phyloP scores from a whole-genome alignment of 768 basidiomycete species.

The Antrodiella citrinella region DNA sequence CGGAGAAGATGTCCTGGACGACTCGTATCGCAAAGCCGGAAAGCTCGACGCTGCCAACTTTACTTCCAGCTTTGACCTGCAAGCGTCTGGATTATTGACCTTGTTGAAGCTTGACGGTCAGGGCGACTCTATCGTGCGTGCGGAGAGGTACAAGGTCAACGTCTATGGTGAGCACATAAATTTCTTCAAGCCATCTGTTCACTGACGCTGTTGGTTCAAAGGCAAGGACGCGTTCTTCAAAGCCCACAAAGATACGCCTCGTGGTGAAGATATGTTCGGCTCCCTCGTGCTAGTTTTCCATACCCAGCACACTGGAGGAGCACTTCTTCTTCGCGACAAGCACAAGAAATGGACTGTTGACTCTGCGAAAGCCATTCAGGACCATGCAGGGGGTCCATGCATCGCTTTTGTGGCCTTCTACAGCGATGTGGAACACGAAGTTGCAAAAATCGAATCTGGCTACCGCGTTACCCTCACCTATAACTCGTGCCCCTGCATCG shows the following conservation, averaged over 20 bases:
- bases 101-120: conserved; percentile 9
- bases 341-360: conserved; percentile 29
- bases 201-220: conserved; percentile 9
- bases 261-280: conserved; percentile 36
- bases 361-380: conserved; percentile 20
- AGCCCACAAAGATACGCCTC: conserved; percentile 40
- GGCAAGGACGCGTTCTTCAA: conserved; percentile 41
- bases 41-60: conserved; percentile 17
- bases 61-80: conserved; percentile 3
- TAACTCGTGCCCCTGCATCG: conserved; percentile 28
- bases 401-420: conserved; percentile 35
- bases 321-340: conserved; percentile 25
- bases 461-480: conserved; percentile 38
- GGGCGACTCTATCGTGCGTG: conserved; percentile 18
- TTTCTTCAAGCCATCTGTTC: too few relatives aligned
- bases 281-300: conserved; percentile 45
- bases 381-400: conserved; percentile 4
- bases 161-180: conserved; percentile 32
- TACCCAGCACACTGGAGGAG: conserved; percentile 36
- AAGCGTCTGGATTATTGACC: conserved; percentile 2
- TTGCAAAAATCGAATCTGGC: conserved; percentile 31
- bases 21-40: conserved; percentile 24
- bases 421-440: conserved; percentile 38
- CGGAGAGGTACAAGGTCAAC: conserved; percentile 38
- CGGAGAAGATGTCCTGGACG: conserved; percentile 22